Evolutionary conservation across 805 yeast genomes (phyloP), one percentile per base, ranked within the genome.

Genomic region (Cyberlindnera mississippiensis): DNA sequence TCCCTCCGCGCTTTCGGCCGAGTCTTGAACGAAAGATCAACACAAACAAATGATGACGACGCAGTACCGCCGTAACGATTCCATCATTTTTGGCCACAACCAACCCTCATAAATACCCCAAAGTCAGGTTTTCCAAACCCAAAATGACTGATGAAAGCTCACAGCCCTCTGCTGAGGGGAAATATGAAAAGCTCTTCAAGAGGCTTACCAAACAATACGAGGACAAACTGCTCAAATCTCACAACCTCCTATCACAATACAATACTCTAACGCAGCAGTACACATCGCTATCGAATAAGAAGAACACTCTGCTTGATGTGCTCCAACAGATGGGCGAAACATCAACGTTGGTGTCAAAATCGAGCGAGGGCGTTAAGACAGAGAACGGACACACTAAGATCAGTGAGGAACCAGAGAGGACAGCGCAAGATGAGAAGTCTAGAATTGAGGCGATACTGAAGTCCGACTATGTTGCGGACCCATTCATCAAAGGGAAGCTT

Each of bases 171-270:
- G 26, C 14, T n/a, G 35, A 28, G 17, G 29, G 28, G 14, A 39
- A 40, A 29, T 40, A 40, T 28, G 37, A 44, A 19, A 33, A 37
- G 38, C 37, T 34, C 11, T 35, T 22, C 35, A 30, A 26, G 3
- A 40, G 44, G 8, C 40, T 44, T 6, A 33, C 22, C n/a, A 44
- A 37, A 31, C 44, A 44, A 40, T 40, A 40, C 37, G 38, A 40
- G 28, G 48, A 44, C 18, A 40, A 30, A 29, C 48, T 44, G 4
- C 31, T 33, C 20, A 30, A 37, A 16, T 34, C 48, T 8, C 37
- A 37, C 16, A 36, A 13, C 8, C 40, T 40, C 4, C 19, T 36
- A 11, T 16, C 44, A 6, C 28, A 40, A 28, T 44, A 40, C 24
- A 44, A 40, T 13, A n/a, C 33, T 18, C 26, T 37, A 18, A 44